These are phyloP conservation scores for Eremothecium sinecaudum DNA, from an alignment of 1,139 yeast species.

Conservation along the genomic window DNA sequence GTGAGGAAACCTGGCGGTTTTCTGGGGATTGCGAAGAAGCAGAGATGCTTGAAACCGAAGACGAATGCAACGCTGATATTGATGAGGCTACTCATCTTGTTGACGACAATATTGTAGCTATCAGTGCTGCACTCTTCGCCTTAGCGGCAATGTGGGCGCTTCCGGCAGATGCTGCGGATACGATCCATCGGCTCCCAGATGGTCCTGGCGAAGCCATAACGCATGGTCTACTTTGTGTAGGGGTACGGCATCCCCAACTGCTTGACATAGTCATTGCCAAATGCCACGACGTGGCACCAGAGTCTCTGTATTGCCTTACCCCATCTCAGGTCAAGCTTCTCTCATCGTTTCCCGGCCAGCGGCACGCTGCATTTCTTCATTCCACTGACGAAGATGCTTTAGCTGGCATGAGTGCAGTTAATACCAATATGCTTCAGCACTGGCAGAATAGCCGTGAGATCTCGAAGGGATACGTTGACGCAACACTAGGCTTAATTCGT, in stretches of 20 bases:
- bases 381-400: too few relatives aligned
- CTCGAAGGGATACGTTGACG: slow-evolving; percentile 1
- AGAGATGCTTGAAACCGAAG: too few relatives aligned
- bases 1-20: not conserved
- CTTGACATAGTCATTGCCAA: not conserved
- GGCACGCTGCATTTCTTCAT: too few relatives aligned
- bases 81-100: too few relatives aligned
- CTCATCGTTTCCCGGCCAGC: too few relatives aligned
- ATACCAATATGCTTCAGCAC: slow-evolving; percentile 3
- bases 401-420: not conserved
- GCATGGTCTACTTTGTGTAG: not conserved
- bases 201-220: not conserved
- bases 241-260: not conserved
- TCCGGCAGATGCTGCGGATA: not conserved
- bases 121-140: not conserved
- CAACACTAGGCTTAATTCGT: not conserved
- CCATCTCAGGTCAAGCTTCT: not conserved
- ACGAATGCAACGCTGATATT: too few relatives aligned
- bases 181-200: not conserved
- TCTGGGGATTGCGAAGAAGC: not conserved
- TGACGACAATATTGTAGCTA: too few relatives aligned
- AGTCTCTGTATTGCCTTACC: not conserved
- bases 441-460: slow-evolving; percentile 3
- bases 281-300: not conserved
- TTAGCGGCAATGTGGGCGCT: not conserved